phyloP scores from a whole-genome alignment of 176 grass and related monocot genomes.

The Alopecurus myosuroides region DNA sequence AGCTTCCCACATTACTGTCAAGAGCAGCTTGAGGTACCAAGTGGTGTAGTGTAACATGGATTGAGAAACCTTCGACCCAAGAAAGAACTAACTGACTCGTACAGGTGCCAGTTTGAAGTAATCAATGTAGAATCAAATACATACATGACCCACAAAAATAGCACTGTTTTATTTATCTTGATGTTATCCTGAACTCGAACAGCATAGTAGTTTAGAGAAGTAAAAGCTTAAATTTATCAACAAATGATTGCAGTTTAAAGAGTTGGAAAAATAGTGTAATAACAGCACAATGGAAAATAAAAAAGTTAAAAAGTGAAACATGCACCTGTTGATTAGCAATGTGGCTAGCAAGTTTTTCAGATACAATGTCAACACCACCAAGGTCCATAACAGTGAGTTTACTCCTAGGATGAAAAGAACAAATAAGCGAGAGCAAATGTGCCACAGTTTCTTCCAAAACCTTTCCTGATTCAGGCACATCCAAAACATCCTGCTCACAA shows the following conservation, averaged over 20 bases:
- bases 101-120: constrained; percentile 17
- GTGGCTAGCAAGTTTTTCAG: constrained; percentile 73
- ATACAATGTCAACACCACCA: constrained; percentile 64
- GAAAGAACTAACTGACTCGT: not conserved
- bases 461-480: constrained; percentile 42
- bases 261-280: constrained; percentile 13
- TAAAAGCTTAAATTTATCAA: constrained; percentile 22
- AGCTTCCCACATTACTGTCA: not conserved
- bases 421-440: constrained; percentile 79
- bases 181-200: not conserved
- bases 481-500: constrained; percentile 59
- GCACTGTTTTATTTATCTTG: not conserved
- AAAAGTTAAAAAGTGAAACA: constrained; percentile 25
- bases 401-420: constrained; percentile 53
- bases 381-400: constrained; percentile 79
- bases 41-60: not conserved
- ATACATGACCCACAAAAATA: not conserved
- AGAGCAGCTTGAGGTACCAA: constrained; percentile 18
- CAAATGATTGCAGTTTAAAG: constrained; percentile 21
- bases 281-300: not conserved
- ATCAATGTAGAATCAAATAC: not conserved
- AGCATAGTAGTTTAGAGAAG: not conserved
- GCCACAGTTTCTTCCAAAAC: constrained; percentile 75
- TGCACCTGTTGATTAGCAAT: constrained; percentile 60
- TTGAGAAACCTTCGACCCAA: not conserved